Evolutionary conservation across 129 eudicot species (phyloP).

Genomic region (Pulicaria dysenterica): DNA sequence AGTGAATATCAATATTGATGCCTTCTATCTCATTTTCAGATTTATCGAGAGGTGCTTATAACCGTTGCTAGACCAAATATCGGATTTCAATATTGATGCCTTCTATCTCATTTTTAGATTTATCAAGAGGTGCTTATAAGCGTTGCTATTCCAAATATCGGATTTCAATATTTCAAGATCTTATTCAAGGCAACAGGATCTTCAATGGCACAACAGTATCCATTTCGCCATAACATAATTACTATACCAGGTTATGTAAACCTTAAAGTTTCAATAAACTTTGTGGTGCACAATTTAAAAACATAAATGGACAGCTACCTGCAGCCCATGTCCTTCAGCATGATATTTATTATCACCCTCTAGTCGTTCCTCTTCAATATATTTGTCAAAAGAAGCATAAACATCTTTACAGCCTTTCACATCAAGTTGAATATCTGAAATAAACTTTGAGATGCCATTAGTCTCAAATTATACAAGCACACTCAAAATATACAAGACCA

Average conservation of each 20-base stretch:
- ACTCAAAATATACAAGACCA: background rate
- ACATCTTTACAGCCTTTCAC: constrained; percentile 96
- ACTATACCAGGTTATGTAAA: background rate
- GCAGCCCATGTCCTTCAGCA: constrained; percentile 87
- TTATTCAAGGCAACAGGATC: background rate
- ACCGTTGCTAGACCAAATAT: background rate
- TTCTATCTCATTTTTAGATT: background rate
- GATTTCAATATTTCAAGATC: constrained; percentile 2
- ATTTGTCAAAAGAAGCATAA: constrained; percentile 98
- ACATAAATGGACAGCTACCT: constrained; percentile 50
- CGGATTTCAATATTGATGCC: background rate
- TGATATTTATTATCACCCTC: constrained; percentile 97
- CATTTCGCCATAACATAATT: background rate
- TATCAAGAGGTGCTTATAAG: background rate
- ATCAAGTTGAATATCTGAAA: constrained; percentile 94
- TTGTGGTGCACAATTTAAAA: constrained; percentile 5
- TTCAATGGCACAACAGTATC: background rate
- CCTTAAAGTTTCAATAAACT: background rate
- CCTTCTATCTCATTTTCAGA: background rate
- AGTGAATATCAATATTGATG: background rate
- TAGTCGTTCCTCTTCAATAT: constrained; percentile 93
- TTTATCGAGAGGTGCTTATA: background rate
- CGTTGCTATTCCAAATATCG: background rate
- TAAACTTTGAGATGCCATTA: constrained; percentile 13
- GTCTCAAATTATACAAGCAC: background rate